These are phyloP conservation scores for Tilletia indica DNA, from an alignment of 1,284 basidiomycete genomes.

Conservation along the genomic window DNA sequence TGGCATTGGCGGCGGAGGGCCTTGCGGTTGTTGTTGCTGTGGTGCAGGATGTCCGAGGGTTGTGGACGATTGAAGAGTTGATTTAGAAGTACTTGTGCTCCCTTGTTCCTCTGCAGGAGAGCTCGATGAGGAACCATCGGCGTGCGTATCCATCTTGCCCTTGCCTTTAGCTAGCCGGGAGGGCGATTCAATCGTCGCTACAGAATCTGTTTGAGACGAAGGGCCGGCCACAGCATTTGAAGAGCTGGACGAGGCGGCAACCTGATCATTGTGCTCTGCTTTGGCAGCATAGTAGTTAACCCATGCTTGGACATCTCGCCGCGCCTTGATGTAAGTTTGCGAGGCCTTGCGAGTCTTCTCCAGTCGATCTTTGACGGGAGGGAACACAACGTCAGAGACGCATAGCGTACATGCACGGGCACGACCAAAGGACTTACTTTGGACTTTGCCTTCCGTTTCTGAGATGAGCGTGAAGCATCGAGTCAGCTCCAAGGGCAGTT, in stretches of 20 bases:
- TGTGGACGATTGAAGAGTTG: neutral
- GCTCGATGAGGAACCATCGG: too few species aligned
- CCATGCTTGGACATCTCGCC: neutral
- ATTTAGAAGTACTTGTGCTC: neutral
- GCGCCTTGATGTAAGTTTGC: neutral
- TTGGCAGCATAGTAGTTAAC: slow-evolving; percentile 2
- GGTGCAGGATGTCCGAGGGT: too few species aligned
- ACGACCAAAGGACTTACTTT: slow-evolving; percentile 60
- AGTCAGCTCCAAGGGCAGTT: slow-evolving; percentile 78
- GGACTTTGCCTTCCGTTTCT: slow-evolving; percentile 76
- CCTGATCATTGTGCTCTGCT: neutral
- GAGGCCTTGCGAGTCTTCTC: neutral
- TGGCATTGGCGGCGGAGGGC: neutral
- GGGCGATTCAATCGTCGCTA: too few species aligned
- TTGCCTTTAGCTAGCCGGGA: neutral
- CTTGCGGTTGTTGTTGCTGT: neutral
- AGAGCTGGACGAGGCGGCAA: too few species aligned
- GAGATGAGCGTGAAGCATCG: slow-evolving; percentile 73
- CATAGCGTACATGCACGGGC: neutral
- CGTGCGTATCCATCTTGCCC: neutral
- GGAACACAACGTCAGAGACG: neutral
- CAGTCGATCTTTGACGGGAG: neutral
- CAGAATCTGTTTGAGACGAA: too few species aligned
- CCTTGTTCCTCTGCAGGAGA: neutral
- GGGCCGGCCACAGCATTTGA: too few species aligned